Conservation (phyloP, 192 early-diverging fungal species). For the Rhizophagus clarus region DNA sequence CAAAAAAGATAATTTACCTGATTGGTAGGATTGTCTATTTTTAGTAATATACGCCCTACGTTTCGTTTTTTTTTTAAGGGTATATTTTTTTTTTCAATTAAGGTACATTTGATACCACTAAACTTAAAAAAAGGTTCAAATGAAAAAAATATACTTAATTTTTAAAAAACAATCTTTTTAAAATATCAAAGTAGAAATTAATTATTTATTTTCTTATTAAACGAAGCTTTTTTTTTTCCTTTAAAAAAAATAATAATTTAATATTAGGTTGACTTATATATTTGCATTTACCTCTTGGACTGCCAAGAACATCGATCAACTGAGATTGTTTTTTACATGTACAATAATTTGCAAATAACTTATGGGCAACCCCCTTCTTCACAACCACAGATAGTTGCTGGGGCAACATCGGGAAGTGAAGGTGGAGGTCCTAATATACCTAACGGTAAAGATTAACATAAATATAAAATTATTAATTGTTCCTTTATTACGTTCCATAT, state of each 20-base stretch:
- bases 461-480: not conserved
- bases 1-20: too few species aligned
- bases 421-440: constrained; percentile 9
- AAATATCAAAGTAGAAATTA: too few species aligned
- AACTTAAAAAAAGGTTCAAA: too few species aligned
- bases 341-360: constrained; percentile 13
- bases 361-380: constrained; percentile 12
- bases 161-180: too few species aligned
- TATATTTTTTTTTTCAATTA: too few species aligned
- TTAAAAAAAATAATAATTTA: not conserved
- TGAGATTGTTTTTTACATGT: not conserved
- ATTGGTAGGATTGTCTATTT: too few species aligned
- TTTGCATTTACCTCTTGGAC: not conserved
- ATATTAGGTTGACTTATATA: not conserved
- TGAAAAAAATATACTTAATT: too few species aligned
- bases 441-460: constrained; percentile 1
- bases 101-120: too few species aligned
- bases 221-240: too few species aligned
- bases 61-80: too few species aligned
- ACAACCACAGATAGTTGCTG: constrained; percentile 1
- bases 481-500: not conserved
- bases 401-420: not conserved
- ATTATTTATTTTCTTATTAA: too few species aligned
- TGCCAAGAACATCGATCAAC: not conserved
- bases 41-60: too few species aligned